Evolutionary conservation across 441 rosid species (phyloP), one percentile per base, ranked within the genome.

Genomic region (Gossypium davidsonii): DNA sequence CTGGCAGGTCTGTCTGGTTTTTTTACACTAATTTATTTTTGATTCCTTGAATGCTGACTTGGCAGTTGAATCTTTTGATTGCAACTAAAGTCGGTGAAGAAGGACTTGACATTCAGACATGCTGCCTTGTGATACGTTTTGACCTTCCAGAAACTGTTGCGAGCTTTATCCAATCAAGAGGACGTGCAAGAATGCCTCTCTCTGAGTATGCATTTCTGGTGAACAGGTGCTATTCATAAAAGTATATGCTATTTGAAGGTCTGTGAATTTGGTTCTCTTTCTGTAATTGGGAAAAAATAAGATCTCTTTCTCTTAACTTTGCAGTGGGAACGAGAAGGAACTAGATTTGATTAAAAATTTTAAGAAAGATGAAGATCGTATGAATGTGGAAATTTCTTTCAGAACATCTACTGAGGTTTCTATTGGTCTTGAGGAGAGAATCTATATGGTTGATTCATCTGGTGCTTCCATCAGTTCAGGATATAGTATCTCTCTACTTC

Each of bases 61-160:
- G 63, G 80, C 88, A 95, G 99, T 91, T 95, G 84, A 95, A 95
- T 90, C 85, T 95, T 72, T 80, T 91, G 85, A 88, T 95, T 76
- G 99, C 99, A 67, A 92, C 99, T 58, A 95, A 91, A 88, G 97
- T 95, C 65, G 99, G 96, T 79, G 98, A 95, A 86, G 99, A 95
- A 84, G 99, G 99, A 74, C 98, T 92, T 71, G 99, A 95, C 82
- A 91, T 95, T 76, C 97, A 91, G 86, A 92, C 96, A 72, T 92
- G 99, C 88, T 92, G 99, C 81, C 98, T 95, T 73, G 99, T 95
- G 74, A 83, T 95, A 78, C 91, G 99, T 62, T 95, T 90, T 79
- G 99, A 95, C 87, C 92, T 92, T 81, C 99, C 99, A 55, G 97
- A 95, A 87, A 90, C 95, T 73, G 96, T 92, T 63, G 81, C 97